Base-by-base conservation (phyloP, 148 eudicot species). In the Chenopodium quinoa region DNA sequence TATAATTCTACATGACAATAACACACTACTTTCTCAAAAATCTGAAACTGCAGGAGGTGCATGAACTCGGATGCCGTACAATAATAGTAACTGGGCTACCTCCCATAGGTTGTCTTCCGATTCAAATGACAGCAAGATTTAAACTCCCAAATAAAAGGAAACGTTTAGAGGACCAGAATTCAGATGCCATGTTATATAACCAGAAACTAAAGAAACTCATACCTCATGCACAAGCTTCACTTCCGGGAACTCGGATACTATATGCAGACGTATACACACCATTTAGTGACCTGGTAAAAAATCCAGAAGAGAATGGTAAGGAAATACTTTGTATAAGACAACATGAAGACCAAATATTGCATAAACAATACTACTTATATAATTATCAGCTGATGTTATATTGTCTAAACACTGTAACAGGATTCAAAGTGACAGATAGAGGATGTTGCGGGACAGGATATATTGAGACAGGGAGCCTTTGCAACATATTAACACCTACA, bases 361-460 rank as follows among this genome's bases (percentile, higher is more conserved):
- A 47, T 46, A 19, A 64, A 54, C 34, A 8, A 65, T 44, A 8
- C 6, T 29, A 62, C 9, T n/a, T 16, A n/a, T 14, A 75, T 47
- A 50, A 12, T 56, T 56, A 20, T 81, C n/a, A 50, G 40, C 68
- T 75, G 78, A 81, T n/a, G 73, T 50, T 65, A 17, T 74, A n/a
- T 75, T 16, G 37, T 2, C 5, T 29, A 13, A 70, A 10, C 11
- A 37, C 62, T 17, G 34, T 75, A 27, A 77, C 88, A 91, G 94
- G 90, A n/a, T 84, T 91, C 62, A 50, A 22, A 54, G 88, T 88
- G 68, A 84, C 85, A n/a, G 13, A 63, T 37, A 84, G 82, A 79
- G 93, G 91, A 27, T 93, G 94, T 75, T 93, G 94, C n/a, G 93
- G 94, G 11, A 89, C 91, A 46, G 94, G 92, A 66, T 71, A 88